Evolutionary conservation across 768 basidiomycete species (phyloP), one percentile per base, ranked within the genome.

Genomic region (Suillus weaverae): DNA sequence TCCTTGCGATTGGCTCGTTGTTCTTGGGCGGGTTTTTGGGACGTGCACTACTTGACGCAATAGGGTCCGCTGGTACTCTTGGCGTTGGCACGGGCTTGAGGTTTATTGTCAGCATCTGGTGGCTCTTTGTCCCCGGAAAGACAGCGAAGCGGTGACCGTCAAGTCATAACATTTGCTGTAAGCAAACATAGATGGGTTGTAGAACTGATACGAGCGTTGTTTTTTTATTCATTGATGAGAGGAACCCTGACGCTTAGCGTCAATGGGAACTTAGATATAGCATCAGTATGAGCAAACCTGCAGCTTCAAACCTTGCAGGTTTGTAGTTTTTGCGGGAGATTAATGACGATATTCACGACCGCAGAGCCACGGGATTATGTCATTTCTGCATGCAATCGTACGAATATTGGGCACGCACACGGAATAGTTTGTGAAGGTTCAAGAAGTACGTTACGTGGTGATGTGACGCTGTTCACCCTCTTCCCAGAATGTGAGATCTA

Each of bases 21-120:
- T 91, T 94, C 76, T 50, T 88, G 38, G 92, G 92, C 30, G 90
- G 88, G 10, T 89, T 94, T 72, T 73, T 82, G 39, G 83, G 84
- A 5, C 84, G 88, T 44, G 83, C 86, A 5, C 77, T 89, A 62
- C 76, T 89, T 60, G 82, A 80, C 44, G 72, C 80, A 62, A 78
- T 88, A 44, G 89, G 89, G 60, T 78, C 86, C 0, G 83, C 86
- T 1, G 81, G 81, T 2, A 80, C 89, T 0, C 79, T 91, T 60
- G 89, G 87, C 13, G 80, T 91, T 59, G 86, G 82, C 16, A 81
- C 84, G 1, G 89, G 87, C n/a, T 68, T 90, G 60, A 80, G 90
- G n/a, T 68, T 88, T 41, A 69, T 89, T 65, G 80, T 89, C 62
- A 79, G 85, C 18, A 60, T 88, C 6, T 80, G 80, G 59, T 91